Base-by-base conservation (phyloP, 345 rosid genomes). In the Citropsis articulata region DNA sequence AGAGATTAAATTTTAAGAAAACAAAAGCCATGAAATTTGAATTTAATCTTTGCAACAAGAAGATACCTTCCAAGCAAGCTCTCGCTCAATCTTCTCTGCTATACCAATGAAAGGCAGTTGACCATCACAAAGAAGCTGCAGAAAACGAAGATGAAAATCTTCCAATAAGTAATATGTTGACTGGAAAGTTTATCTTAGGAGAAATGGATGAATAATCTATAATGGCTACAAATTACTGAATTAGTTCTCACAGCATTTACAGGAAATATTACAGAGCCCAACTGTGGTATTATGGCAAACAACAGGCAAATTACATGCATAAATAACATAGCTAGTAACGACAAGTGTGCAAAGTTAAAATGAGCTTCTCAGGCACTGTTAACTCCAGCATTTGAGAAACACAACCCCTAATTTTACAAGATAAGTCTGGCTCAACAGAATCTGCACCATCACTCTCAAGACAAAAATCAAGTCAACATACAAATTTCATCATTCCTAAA, bases 11-110 rank as follows among this genome's bases (percentile, higher is more conserved):
- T 74, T 65, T 65, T 38, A 31, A 71, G 67, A 79, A 42, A 62
- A 36, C 18, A 56, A 12, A 67, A 77, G 35, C 60, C 10, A 30
- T 21, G 22, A 74, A 78, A 73, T 73, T 60, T 36, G 55, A 55
- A 70, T 65, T 25, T 45, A 77, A 68, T 66, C 27, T 77, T 31
- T 24, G 62, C 75, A 81, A 72, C 76, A 21, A 85, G 67, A 75
- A 69, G 59, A 69, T 84, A 96, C 99, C 99, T 96, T 96, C 99
- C 99, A 92, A 38, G 84, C 91, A 81, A 96, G 98, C 88, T 94
- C 98, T 79, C 66, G 92, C 84, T 91, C 97, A 80, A 96, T 88
- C 86, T 96, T 94, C 80, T 94, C 99, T 4, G 89, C 85, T 80
- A 94, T 88, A 83, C 98, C 98, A 79, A 87, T 86, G 73, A 91